These are phyloP conservation scores for Anthostomella pinea DNA, from an alignment of 2,329 filamentous ascomycete genomes.

Conservation along the genomic window DNA sequence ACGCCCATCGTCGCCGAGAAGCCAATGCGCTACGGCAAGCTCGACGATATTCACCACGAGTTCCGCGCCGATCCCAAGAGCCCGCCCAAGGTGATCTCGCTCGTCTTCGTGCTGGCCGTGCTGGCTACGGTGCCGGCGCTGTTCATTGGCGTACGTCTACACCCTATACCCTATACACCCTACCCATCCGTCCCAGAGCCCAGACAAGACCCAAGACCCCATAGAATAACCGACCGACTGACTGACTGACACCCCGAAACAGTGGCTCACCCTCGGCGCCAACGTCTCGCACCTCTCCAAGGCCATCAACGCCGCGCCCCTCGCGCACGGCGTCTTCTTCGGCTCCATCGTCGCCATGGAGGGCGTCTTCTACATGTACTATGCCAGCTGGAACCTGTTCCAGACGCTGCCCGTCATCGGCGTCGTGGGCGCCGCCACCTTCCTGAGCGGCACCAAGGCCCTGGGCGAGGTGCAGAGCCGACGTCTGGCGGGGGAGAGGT, in stretches of 20 bases:
- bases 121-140: conserved; percentile 71
- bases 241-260: no score
- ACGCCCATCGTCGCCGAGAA: conserved; percentile 60
- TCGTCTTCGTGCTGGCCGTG: conserved; percentile 73
- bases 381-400: conserved; percentile 88
- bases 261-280: conserved; percentile 81
- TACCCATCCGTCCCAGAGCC: no score
- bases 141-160: conserved; percentile 63
- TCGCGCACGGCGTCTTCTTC: conserved; percentile 82
- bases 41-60: conserved; percentile 83
- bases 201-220: no score
- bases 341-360: conserved; percentile 86
- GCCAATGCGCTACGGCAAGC: conserved; percentile 79
- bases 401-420: conserved; percentile 74
- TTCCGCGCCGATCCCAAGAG: conserved; percentile 79
- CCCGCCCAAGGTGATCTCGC: conserved; percentile 74
- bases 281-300: conserved; percentile 76
- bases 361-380: conserved; percentile 91
- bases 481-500: conserved; percentile 67
- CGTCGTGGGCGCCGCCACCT: conserved; percentile 66
- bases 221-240: no score
- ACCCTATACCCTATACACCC: no score
- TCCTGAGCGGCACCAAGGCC: conserved; percentile 85
- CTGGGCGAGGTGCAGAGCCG: conserved; percentile 90
- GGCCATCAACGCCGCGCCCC: conserved; percentile 71